phyloP scores from a whole-genome alignment of 2,329 filamentous ascomycete genomes.

The Ascochyta clinopodiicola region DNA sequence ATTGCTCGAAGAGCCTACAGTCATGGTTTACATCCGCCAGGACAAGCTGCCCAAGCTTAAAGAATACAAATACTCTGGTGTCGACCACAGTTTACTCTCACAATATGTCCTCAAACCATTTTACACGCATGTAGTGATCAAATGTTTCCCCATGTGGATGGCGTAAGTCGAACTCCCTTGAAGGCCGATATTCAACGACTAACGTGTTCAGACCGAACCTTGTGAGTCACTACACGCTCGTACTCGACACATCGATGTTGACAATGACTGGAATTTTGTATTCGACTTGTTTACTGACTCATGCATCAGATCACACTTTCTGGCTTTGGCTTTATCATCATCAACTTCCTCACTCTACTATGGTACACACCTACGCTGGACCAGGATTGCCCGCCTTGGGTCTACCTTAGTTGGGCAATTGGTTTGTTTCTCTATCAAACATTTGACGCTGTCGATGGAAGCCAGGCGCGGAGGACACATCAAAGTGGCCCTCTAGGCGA shows the following conservation, averaged over 20 bases:
- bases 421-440: conserved; percentile 97
- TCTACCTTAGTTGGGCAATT: conserved; percentile 89
- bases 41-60: conserved; percentile 86
- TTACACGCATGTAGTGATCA: conserved; percentile 93
- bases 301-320: conserved; percentile 76
- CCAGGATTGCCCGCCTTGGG: conserved; percentile 91
- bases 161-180: conserved; percentile 62
- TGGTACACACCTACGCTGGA: conserved; percentile 97
- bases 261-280: background rate
- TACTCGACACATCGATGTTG: background rate
- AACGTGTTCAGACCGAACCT: conserved; percentile 46
- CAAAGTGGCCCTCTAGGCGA: conserved; percentile 95
- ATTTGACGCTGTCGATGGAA: conserved; percentile 95
- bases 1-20: conserved; percentile 15
- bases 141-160: conserved; percentile 95
- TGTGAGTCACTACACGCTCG: conserved; percentile 30
- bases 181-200: conserved; percentile 18
- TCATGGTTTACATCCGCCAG: conserved; percentile 95
- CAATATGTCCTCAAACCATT: conserved; percentile 97
- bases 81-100: conserved; percentile 89
- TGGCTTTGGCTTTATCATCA: conserved; percentile 86
- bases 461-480: conserved; percentile 86
- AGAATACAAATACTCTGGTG: conserved; percentile 92
- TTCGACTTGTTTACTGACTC: background rate
- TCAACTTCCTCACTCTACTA: conserved; percentile 88